Percentiles rank a stretch among this genome's conserved stretches.
These are phyloP conservation scores for Loxodes magnus DNA, from an alignment of 73 alveolate genomes.

Conservation along the genomic window DNA sequence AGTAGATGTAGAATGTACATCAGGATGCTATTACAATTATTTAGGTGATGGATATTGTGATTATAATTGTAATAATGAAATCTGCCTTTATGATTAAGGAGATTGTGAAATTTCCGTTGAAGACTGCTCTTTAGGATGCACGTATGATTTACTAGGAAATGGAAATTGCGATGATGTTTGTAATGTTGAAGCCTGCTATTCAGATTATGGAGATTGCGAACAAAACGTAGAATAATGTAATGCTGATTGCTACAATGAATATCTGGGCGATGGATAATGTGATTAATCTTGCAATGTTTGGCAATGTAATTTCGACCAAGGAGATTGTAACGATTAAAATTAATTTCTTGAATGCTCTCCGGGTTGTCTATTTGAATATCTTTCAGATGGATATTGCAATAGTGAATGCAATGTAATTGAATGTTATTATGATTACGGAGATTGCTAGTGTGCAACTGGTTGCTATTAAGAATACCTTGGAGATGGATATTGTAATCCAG, in stretches of 20 bases:
- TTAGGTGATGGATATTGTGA: slow-evolving; percentile 2
- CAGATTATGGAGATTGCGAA: neutral
- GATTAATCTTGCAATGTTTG: neutral
- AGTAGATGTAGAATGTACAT: too few relatives aligned
- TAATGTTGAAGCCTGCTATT: neutral
- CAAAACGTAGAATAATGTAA: too few relatives aligned
- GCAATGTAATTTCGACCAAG: slow-evolving; percentile 1
- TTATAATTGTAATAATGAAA: neutral
- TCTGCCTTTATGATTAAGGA: neutral
- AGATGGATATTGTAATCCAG: slow-evolving; percentile 2
- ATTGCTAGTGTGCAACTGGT: slow-evolving; percentile 2
- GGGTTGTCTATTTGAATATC: neutral
- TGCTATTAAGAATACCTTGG: slow-evolving; percentile 1
- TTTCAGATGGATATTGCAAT: slow-evolving; percentile 8
- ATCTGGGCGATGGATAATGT: slow-evolving; percentile 9
- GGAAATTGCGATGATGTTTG: slow-evolving; percentile 5
- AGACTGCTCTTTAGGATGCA: too few relatives aligned
- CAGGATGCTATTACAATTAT: too few relatives aligned
- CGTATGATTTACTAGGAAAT: too few relatives aligned
- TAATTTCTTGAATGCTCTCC: neutral
- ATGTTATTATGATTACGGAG: slow-evolving; percentile 11
- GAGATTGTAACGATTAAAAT: slow-evolving; percentile 4
- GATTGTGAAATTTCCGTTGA: too few relatives aligned
- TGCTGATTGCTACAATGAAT: slow-evolving; percentile 6
- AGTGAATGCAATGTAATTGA: neutral